These are phyloP conservation scores for Colletotrichum tropicale DNA, from an alignment of 2,329 filamentous ascomycete genomes.

Conservation along the genomic window DNA sequence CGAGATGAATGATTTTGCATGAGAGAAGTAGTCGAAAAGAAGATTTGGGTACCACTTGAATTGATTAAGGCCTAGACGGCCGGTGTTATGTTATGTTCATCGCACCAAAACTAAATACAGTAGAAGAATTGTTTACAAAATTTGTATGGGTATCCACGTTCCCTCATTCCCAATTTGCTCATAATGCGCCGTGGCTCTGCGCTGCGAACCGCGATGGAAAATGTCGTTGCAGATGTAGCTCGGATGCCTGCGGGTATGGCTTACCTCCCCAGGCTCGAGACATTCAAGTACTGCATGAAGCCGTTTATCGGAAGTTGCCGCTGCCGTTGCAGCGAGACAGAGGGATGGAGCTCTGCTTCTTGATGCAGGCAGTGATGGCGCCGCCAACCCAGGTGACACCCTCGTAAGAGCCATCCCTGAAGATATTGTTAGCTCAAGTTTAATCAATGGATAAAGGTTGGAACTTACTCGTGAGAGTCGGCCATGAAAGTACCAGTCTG, in stretches of 20 bases:
- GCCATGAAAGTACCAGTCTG: conserved; percentile 15
- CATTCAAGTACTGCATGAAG: background rate
- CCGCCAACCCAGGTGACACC: conserved; percentile 5
- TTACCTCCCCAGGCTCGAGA: background rate
- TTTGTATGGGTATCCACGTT: background rate
- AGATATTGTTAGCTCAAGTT: background rate
- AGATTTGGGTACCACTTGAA: background rate
- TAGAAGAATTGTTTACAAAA: background rate
- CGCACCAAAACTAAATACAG: background rate
- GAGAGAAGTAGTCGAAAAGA: background rate
- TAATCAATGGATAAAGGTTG: background rate
- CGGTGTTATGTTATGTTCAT: background rate
- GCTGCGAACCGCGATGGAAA: background rate
- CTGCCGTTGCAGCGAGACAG: background rate
- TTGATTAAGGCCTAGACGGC: background rate
- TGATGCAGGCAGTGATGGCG: conserved; percentile 6
- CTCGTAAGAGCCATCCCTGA: conserved; percentile 6
- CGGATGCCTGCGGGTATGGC: background rate
- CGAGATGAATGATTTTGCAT: background rate
- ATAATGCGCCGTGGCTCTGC: background rate
- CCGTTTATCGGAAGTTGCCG: background rate
- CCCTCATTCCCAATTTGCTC: background rate
- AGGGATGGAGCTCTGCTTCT: conserved; percentile 1
- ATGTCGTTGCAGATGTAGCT: background rate
- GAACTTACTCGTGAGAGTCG: conserved; percentile 3